These are phyloP conservation scores for Lactarius indigo DNA, from an alignment of 768 basidiomycete genomes.

Conservation along the genomic window DNA sequence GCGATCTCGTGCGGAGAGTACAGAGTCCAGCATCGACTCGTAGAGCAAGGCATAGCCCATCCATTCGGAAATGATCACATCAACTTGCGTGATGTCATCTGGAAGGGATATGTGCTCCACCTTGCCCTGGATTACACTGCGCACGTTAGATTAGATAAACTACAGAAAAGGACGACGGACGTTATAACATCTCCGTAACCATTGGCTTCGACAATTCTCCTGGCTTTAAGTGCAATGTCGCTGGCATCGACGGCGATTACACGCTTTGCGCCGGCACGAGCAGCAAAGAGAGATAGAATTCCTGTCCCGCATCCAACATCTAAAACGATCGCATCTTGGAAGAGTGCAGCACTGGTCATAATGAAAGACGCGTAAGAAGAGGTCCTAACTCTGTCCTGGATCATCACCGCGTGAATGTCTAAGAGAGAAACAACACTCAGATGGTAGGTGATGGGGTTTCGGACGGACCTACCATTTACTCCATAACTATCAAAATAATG, in stretches of 20 bases:
- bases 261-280: constrained; percentile 81
- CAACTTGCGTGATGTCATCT: constrained; percentile 69
- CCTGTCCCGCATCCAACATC: constrained; percentile 98
- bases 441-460: background rate
- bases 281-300: constrained; percentile 87
- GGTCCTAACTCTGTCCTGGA: constrained; percentile 91
- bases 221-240: constrained; percentile 53
- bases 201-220: constrained; percentile 47
- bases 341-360: constrained; percentile 72
- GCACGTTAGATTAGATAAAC: background rate
- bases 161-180: constrained; percentile 30
- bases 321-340: constrained; percentile 82
- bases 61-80: constrained; percentile 97
- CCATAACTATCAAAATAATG: constrained; percentile 93
- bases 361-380: constrained; percentile 92
- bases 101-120: constrained; percentile 84
- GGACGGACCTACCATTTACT: constrained; percentile 61
- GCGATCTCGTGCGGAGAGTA: constrained; percentile 81
- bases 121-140: constrained; percentile 81
- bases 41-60: constrained; percentile 93
- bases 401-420: constrained; percentile 98
- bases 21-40: constrained; percentile 97
- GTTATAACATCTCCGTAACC: constrained; percentile 66
- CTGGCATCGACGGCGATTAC: constrained; percentile 94
- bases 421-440: background rate